These are phyloP conservation scores for Bacterosira constricta DNA, from an alignment of 108 stramenopile genomes.

Conservation along the genomic window DNA sequence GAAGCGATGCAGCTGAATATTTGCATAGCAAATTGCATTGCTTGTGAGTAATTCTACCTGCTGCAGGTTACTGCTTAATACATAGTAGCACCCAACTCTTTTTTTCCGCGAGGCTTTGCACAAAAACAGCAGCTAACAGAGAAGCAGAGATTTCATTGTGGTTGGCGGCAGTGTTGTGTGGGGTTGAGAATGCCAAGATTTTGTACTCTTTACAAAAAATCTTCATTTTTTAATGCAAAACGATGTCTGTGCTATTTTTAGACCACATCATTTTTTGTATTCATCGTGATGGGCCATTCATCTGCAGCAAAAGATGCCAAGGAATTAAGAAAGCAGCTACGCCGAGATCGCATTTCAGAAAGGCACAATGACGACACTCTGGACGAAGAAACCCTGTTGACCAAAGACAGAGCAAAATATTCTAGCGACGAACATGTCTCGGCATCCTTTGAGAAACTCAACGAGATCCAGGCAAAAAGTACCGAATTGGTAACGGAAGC, in stretches of 20 bases:
- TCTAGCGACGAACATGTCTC: conserved; percentile 14
- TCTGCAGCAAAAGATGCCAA: not conserved
- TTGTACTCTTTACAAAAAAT: no score
- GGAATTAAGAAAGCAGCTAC: not conserved
- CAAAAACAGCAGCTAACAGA: no score
- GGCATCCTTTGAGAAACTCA: conserved; percentile 22
- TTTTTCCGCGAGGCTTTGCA: no score
- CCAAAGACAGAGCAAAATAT: not conserved
- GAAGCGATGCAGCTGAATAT: conserved; percentile 58
- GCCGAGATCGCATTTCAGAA: not conserved
- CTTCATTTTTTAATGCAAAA: no score
- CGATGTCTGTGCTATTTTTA: no score
- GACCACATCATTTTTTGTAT: no score
- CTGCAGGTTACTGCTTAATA: no score
- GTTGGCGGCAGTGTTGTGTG: no score
- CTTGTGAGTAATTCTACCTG: no score
- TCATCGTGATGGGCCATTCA: not conserved
- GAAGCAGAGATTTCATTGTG: no score
- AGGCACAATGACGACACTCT: not conserved
- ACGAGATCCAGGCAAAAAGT: conserved; percentile 18
- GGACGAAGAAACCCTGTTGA: not conserved
- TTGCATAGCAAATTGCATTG: not conserved
- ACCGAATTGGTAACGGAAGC: conserved; percentile 7
- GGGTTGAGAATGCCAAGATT: no score
- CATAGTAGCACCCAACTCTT: no score